Evolutionary conservation across 495 filamentous ascomycete genomes (phyloP).

Genomic region (Penicillium argentinense): DNA sequence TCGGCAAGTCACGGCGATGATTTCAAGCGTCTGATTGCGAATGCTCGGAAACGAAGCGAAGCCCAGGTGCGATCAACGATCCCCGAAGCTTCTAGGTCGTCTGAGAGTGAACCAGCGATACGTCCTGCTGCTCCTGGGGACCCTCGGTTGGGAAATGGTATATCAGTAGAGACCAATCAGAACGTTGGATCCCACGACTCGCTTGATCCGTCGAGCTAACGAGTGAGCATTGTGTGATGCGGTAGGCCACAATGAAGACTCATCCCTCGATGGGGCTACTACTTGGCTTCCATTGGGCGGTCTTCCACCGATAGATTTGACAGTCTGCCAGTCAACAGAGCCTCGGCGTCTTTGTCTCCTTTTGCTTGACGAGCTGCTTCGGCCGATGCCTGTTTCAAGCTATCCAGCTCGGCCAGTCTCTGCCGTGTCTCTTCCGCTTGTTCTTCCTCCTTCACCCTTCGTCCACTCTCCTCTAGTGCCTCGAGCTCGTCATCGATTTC

Average conservation of each 20-base stretch:
- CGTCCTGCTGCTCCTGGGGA: neutral
- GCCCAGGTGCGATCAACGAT: conserved; percentile 31
- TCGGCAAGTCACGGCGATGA: conserved; percentile 66
- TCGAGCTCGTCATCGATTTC: conserved; percentile 90
- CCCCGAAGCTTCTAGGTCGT: conserved; percentile 17
- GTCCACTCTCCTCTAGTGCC: conserved; percentile 67
- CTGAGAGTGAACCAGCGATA: conserved; percentile 1
- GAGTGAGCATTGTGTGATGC: neutral
- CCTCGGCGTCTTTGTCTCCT: conserved; percentile 26
- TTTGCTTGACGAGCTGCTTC: conserved; percentile 30
- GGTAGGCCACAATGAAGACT: neutral
- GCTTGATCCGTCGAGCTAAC: conserved; percentile 1
- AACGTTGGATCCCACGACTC: neutral
- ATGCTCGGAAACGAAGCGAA: conserved; percentile 54
- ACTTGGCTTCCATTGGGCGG: conserved; percentile 26
- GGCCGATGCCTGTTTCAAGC: conserved; percentile 34
- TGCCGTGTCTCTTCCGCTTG: conserved; percentile 45
- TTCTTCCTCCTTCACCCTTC: conserved; percentile 52
- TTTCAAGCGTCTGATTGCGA: conserved; percentile 73
- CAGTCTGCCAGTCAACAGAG: conserved; percentile 37
- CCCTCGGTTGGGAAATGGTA: neutral
- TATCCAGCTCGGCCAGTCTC: conserved; percentile 47
- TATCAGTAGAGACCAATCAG: neutral
- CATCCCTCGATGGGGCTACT: neutral
- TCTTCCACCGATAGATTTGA: conserved; percentile 49